Percentiles rank a stretch among this genome's conserved stretches.
phyloP scores from a whole-genome alignment of 192 early-diverging fungal species.

The Backusella luteola region DNA sequence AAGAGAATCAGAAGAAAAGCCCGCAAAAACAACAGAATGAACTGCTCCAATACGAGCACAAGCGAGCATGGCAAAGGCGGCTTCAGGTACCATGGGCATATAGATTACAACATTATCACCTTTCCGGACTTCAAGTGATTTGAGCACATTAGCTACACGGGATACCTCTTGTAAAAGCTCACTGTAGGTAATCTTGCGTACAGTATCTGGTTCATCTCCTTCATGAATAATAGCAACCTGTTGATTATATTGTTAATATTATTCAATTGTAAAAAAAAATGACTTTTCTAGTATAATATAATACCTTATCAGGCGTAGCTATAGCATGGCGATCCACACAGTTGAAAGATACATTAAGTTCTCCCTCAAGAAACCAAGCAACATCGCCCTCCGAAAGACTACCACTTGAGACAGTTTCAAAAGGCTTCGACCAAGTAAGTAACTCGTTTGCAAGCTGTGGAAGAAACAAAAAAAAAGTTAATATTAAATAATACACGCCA shows the following conservation, averaged over 20 bases:
- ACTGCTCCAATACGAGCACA: conserved; percentile 90
- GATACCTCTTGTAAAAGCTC: conserved; percentile 81
- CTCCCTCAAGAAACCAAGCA: conserved; percentile 90
- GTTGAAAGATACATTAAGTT: conserved; percentile 92
- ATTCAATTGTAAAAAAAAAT: background rate
- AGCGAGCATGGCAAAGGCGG: conserved; percentile 87
- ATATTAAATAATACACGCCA: background rate
- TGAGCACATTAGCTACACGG: conserved; percentile 81
- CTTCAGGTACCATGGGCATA: conserved; percentile 97
- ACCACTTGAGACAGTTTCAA: conserved; percentile 68
- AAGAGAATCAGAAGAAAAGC: conserved; percentile 92
- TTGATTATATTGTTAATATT: conserved; percentile 67
- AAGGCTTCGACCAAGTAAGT: conserved; percentile 80
- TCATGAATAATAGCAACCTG: conserved; percentile 81
- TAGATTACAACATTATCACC: conserved; percentile 96
- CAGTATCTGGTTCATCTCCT: conserved; percentile 83
- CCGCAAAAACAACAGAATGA: conserved; percentile 96
- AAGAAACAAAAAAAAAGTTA: background rate
- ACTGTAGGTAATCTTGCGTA: conserved; percentile 77
- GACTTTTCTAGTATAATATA: conserved; percentile 3
- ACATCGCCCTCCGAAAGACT: conserved; percentile 80
- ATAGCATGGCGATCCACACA: conserved; percentile 89
- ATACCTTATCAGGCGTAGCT: conserved; percentile 67
- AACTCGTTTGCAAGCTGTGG: conserved; percentile 69
- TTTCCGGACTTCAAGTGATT: conserved; percentile 80